phyloP scores from a whole-genome alignment of 2,329 filamentous ascomycete species.

The Drechslerella stenobrocha region DNA sequence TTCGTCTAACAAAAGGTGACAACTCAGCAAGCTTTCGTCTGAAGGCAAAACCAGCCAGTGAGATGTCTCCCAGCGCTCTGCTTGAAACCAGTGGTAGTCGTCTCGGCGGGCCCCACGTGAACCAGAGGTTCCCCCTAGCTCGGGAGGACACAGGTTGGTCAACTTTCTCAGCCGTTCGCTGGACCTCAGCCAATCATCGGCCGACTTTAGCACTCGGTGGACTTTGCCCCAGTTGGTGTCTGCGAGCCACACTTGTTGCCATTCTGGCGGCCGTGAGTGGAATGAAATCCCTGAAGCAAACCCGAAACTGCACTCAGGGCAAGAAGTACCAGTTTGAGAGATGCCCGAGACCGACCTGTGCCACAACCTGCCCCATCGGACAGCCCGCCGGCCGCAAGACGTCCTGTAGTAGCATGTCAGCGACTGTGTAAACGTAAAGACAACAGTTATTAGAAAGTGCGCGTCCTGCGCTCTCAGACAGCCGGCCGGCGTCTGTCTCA shows the following conservation, averaged over 20 bases:
- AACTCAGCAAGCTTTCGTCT: constrained; percentile 49
- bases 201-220: constrained; percentile 45
- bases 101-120: constrained; percentile 48
- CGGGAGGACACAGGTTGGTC: constrained; percentile 39
- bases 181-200: constrained; percentile 42
- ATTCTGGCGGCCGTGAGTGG: neutral
- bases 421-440: neutral
- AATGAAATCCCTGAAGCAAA: neutral
- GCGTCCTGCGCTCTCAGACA: constrained; percentile 11
- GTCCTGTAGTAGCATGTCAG: too few relatives aligned
- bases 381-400: too few relatives aligned
- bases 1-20: constrained; percentile 48
- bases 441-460: too few relatives aligned
- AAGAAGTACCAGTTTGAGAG: neutral
- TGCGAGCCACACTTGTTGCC: constrained; percentile 42
- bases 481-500: constrained; percentile 33
- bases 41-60: constrained; percentile 47
- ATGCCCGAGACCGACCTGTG: constrained; percentile 6
- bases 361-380: constrained; percentile 42
- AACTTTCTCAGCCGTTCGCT: constrained; percentile 43
- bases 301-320: neutral
- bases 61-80: constrained; percentile 35
- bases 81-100: constrained; percentile 45
- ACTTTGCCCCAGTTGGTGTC: constrained; percentile 31
- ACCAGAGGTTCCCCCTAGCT: constrained; percentile 26